Evolutionary conservation across 2,329 filamentous ascomycete genomes (phyloP).

Genomic region (Calonectria crousiana): DNA sequence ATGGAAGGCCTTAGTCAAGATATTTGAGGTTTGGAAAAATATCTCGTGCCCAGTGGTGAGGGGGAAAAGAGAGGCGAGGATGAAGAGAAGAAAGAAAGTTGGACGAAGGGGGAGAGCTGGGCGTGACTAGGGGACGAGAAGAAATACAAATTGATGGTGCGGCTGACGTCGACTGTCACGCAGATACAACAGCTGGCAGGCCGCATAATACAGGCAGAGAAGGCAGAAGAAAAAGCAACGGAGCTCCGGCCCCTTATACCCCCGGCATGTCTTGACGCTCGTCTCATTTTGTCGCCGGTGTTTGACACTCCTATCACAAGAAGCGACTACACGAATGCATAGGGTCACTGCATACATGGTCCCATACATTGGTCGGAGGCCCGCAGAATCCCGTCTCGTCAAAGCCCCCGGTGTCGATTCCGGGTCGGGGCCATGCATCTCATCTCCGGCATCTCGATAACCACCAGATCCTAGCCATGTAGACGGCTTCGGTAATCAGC

Average conservation of each 20-base stretch:
- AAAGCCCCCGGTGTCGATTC: background rate
- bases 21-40: background rate
- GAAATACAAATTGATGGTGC: constrained; percentile 26
- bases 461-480: background rate
- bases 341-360: background rate
- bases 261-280: background rate
- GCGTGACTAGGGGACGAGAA: constrained; percentile 21
- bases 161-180: constrained; percentile 39
- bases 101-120: background rate
- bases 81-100: constrained; percentile 1
- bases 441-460: constrained; percentile 2
- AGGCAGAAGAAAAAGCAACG: constrained; percentile 5
- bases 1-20: background rate
- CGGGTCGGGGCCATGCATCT: background rate
- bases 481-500: background rate
- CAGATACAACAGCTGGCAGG: constrained; percentile 31
- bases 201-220: constrained; percentile 12
- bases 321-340: background rate
- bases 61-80: constrained; percentile 18
- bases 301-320: constrained; percentile 32
- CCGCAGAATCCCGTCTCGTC: background rate
- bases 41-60: constrained; percentile 5
- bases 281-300: constrained; percentile 3
- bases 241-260: constrained; percentile 28
- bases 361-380: background rate